These are phyloP conservation scores for Claviceps arundinis DNA, from an alignment of 2,329 filamentous ascomycete genomes.

Conservation along the genomic window DNA sequence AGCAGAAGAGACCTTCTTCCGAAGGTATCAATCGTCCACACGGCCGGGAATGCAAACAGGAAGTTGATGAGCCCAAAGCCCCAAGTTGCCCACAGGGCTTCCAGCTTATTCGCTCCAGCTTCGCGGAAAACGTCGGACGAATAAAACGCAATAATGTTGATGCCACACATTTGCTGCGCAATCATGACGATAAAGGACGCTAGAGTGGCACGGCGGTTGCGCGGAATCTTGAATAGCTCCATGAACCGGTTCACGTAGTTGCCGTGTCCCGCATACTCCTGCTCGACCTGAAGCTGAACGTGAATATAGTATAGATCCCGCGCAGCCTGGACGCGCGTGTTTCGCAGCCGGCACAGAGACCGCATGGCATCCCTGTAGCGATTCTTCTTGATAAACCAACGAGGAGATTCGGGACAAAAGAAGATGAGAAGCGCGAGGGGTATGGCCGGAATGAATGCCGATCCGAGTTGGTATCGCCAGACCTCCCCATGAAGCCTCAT, in stretches of 20 bases:
- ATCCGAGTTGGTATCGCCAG: slow-evolving; percentile 52
- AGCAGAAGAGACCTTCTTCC: slow-evolving; percentile 37
- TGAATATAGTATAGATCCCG: slow-evolving; percentile 52
- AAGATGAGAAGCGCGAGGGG: slow-evolving; percentile 46
- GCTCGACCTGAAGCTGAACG: slow-evolving; percentile 49
- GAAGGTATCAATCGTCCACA: slow-evolving; percentile 46
- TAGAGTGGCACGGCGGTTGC: slow-evolving; percentile 57
- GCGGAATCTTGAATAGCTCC: slow-evolving; percentile 56
- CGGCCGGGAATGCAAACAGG: slow-evolving; percentile 42
- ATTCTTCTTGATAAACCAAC: slow-evolving; percentile 55
- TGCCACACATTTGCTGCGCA: slow-evolving; percentile 56
- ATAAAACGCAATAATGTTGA: slow-evolving; percentile 69
- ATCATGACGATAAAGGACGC: slow-evolving; percentile 74
- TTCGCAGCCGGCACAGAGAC: slow-evolving; percentile 38
- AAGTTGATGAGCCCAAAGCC: slow-evolving; percentile 48
- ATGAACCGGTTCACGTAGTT: slow-evolving; percentile 49
- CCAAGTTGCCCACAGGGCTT: slow-evolving; percentile 45
- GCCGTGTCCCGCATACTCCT: slow-evolving; percentile 31
- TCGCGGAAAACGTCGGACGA: slow-evolving; percentile 48
- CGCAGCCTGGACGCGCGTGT: slow-evolving; percentile 42
- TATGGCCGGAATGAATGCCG: slow-evolving; percentile 47
- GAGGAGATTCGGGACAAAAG: slow-evolving; percentile 52
- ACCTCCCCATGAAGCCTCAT: slow-evolving; percentile 22
- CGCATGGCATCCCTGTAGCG: slow-evolving; percentile 46
- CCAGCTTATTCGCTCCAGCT: slow-evolving; percentile 39